These are phyloP conservation scores for Penicillium sp. DNA, from an alignment of 2,329 filamentous ascomycete genomes.

Conservation along the genomic window DNA sequence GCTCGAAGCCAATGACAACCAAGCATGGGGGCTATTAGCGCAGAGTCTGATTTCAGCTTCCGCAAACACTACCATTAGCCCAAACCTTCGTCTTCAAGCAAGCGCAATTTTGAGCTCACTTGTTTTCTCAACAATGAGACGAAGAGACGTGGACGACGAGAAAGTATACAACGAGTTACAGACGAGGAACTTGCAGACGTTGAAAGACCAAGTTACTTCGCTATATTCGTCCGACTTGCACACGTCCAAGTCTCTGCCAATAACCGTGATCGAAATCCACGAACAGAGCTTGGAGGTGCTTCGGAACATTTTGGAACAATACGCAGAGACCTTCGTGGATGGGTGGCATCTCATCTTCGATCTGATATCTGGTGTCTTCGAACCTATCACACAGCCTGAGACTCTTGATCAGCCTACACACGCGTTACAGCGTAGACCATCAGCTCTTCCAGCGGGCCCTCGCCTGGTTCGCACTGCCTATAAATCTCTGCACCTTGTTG, in stretches of 20 bases:
- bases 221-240: slow-evolving; percentile 58
- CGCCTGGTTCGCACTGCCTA: slow-evolving; percentile 85
- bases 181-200: slow-evolving; percentile 67
- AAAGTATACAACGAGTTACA: slow-evolving; percentile 64
- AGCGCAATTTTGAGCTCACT: slow-evolving; percentile 61
- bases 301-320: slow-evolving; percentile 81
- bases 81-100: slow-evolving; percentile 50
- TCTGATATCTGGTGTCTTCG: slow-evolving; percentile 80
- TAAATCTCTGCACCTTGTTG: slow-evolving; percentile 84
- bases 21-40: slow-evolving; percentile 74
- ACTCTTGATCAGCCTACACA: slow-evolving; percentile 17
- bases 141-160: slow-evolving; percentile 39
- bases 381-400: slow-evolving; percentile 45
- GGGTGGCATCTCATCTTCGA: slow-evolving; percentile 87
- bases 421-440: slow-evolving; percentile 19
- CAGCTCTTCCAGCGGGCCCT: slow-evolving; percentile 54
- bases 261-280: slow-evolving; percentile 76
- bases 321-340: slow-evolving; percentile 76
- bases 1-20: slow-evolving; percentile 61
- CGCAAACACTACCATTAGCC: slow-evolving; percentile 38
- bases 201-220: slow-evolving; percentile 62
- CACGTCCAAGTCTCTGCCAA: slow-evolving; percentile 58
- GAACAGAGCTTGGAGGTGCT: slow-evolving; percentile 76
- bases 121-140: slow-evolving; percentile 46
- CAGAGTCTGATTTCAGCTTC: slow-evolving; percentile 53